Evolutionary conservation across 768 basidiomycete genomes (phyloP).

Genomic region (Peribolospora kevripleyi): DNA sequence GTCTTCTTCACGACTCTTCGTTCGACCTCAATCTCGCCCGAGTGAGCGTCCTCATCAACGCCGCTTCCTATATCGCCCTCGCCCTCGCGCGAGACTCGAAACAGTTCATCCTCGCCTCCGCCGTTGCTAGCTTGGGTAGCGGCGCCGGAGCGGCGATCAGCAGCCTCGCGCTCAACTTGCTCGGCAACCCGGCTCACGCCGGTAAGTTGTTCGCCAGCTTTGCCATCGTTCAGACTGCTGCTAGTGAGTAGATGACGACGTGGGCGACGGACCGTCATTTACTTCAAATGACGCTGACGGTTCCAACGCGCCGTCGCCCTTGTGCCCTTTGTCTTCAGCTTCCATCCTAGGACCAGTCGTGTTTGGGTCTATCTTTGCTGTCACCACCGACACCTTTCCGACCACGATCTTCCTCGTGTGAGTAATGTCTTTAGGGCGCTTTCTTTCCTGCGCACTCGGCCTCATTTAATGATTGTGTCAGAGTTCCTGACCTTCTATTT

Average conservation of each 20-base stretch:
- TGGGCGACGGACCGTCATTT: too few relatives aligned
- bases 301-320: too few relatives aligned
- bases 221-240: slow-evolving; percentile 5
- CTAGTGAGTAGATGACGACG: too few relatives aligned
- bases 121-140: slow-evolving; percentile 7
- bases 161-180: neutral
- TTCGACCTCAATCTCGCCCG: slow-evolving; percentile 13
- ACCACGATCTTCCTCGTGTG: slow-evolving; percentile 8
- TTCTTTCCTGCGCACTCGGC: neutral
- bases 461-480: too few relatives aligned
- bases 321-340: neutral
- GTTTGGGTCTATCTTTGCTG: slow-evolving; percentile 6
- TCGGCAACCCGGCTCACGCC: slow-evolving; percentile 10
- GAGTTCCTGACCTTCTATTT: too few relatives aligned
- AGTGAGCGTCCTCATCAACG: slow-evolving; percentile 8
- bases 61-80: slow-evolving; percentile 7
- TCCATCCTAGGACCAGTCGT: slow-evolving; percentile 12
- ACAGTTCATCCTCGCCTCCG: slow-evolving; percentile 8
- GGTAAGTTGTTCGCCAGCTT: slow-evolving; percentile 10
- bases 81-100: slow-evolving; percentile 3
- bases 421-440: neutral
- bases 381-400: slow-evolving; percentile 3
- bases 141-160: slow-evolving; percentile 4
- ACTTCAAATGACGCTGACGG: too few relatives aligned
- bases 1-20: neutral